Base-by-base conservation (phyloP, 768 basidiomycete genomes). In the Trametes sanguinea region DNA sequence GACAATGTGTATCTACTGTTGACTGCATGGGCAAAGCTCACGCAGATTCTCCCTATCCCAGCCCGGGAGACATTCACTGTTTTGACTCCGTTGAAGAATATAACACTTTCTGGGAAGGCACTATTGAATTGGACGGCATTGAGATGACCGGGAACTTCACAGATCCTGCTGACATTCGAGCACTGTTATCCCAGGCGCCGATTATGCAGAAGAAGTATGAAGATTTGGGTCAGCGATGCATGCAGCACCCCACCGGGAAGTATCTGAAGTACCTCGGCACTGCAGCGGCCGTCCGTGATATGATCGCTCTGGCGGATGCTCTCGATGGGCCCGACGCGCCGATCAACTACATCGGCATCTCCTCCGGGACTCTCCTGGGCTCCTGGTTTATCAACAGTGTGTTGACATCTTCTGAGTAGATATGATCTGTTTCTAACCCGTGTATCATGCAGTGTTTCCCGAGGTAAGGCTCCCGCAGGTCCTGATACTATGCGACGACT, bases 151-250 rank as follows among this genome's bases (percentile, higher is more conserved):
- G 51, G 3, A 54, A 59, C 45, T 54, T 57, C 52, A 48, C 57
- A 7, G 51, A 63, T 35, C 45, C 51, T 1, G 11, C 14, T 2
- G 62, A 63, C 39, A 50, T 57, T 13, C 9, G 42, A 10, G 43
- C 33, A 2, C 35, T 63, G 16, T 43, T 57, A 1, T 42, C 62
- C 16, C 62, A 63, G 22, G 62, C 57, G 6, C 37, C 44, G 2
- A 32, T 47, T n/a, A 63, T 59, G 56, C 56, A 63, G 53, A 29
- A 51, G n/a, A 52, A 58, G 51, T 63, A 57, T 45, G 57, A 63
- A 16, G 50, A 57, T 11, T 37, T 63, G 7, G 51, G 42, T 1
- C n/a, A 40, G 1, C 56, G 51, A 2, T 63, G 62, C 37, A 44
- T 45, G 3, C 44, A 39, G 16, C 40, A 50, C 6, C 37, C 62